A percentile compares a stretch with the other conserved stretches of the same genome.
Evolutionary conservation across 805 yeast species (phyloP).

Genomic region (Teunomyces funiuensis): DNA sequence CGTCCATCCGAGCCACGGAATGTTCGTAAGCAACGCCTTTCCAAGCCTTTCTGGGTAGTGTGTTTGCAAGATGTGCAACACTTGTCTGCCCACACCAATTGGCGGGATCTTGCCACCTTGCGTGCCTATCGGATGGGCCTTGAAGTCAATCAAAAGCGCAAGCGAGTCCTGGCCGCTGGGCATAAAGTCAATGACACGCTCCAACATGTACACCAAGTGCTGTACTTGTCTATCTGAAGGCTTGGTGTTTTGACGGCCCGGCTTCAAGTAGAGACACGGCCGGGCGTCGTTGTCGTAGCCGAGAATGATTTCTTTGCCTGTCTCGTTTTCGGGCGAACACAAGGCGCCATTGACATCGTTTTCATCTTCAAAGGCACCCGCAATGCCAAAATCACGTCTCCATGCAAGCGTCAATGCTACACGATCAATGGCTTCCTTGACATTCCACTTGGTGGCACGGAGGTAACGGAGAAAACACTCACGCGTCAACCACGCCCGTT

Average conservation of each 20-base stretch:
- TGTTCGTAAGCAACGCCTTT: slow-evolving; percentile 84
- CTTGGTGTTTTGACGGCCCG: slow-evolving; percentile 56
- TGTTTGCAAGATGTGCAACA: slow-evolving; percentile 87
- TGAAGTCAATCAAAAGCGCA: slow-evolving; percentile 56
- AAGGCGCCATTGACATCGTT: slow-evolving; percentile 39
- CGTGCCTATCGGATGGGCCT: slow-evolving; percentile 56
- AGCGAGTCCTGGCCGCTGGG: slow-evolving; percentile 60
- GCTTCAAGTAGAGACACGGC: slow-evolving; percentile 52
- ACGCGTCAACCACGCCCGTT: slow-evolving; percentile 47
- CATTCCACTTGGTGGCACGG: slow-evolving; percentile 53
- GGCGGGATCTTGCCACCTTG: slow-evolving; percentile 48
- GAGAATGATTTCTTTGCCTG: slow-evolving; percentile 54
- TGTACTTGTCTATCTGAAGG: slow-evolving; percentile 54
- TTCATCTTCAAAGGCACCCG: slow-evolving; percentile 27
- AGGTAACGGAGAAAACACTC: slow-evolving; percentile 54
- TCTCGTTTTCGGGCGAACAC: slow-evolving; percentile 47
- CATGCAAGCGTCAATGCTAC: slow-evolving; percentile 49
- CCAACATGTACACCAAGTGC: slow-evolving; percentile 58
- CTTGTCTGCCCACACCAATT: slow-evolving; percentile 65
- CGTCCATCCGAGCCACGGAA: slow-evolving; percentile 93
- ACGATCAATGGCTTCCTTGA: slow-evolving; percentile 42
- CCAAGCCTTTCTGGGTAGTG: slow-evolving; percentile 98
- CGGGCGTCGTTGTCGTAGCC: slow-evolving; percentile 56
- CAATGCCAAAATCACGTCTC: slow-evolving; percentile 56
- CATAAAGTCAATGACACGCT: slow-evolving; percentile 50